phyloP scores from a whole-genome alignment of 1,284 basidiomycete species.

The Cutaneotrichosporon sp. region DNA sequence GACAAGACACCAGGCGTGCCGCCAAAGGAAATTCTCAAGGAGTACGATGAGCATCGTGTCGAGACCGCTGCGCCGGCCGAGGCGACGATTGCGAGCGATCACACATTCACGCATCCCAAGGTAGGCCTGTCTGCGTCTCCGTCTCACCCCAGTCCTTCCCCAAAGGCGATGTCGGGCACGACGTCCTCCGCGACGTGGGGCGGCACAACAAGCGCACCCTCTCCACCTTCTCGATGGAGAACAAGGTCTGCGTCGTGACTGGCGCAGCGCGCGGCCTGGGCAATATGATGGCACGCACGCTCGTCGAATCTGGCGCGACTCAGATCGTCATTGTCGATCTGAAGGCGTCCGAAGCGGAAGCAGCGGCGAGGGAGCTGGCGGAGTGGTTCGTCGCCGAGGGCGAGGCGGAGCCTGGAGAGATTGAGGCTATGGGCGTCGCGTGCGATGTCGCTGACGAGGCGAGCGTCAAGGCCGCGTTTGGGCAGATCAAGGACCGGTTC shows the following conservation, averaged over 20 bases:
- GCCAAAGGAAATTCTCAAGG: constrained; percentile 13
- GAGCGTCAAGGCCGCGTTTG: constrained; percentile 68
- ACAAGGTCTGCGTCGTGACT: constrained; percentile 85
- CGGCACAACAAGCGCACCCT: constrained; percentile 40
- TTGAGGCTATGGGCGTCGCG: constrained; percentile 69
- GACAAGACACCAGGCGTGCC: constrained; percentile 2
- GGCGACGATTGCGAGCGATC: constrained; percentile 31
- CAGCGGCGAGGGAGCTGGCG: constrained; percentile 69
- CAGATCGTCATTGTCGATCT: constrained; percentile 79
- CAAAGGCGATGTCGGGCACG: constrained; percentile 38
- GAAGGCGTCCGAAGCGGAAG: constrained; percentile 64
- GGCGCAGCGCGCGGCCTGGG: constrained; percentile 88
- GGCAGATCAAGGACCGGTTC: constrained; percentile 62
- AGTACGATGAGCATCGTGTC: constrained; percentile 39
- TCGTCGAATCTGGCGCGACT: constrained; percentile 75
- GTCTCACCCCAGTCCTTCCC: constrained; percentile 10
- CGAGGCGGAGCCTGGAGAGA: constrained; percentile 57
- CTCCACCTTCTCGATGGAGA: constrained; percentile 40
- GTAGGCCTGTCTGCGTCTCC: constrained; percentile 17
- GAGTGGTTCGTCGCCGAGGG: constrained; percentile 57
- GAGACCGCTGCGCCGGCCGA: constrained; percentile 31
- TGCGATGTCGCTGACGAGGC: constrained; percentile 85
- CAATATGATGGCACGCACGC: constrained; percentile 80
- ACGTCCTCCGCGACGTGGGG: constrained; percentile 35
- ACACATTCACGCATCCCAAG: constrained; percentile 34